Percentiles rank a stretch among this genome's conserved stretches.
Conservation (phyloP, 768 basidiomycete species). For the Termitomyces sp. region DNA sequence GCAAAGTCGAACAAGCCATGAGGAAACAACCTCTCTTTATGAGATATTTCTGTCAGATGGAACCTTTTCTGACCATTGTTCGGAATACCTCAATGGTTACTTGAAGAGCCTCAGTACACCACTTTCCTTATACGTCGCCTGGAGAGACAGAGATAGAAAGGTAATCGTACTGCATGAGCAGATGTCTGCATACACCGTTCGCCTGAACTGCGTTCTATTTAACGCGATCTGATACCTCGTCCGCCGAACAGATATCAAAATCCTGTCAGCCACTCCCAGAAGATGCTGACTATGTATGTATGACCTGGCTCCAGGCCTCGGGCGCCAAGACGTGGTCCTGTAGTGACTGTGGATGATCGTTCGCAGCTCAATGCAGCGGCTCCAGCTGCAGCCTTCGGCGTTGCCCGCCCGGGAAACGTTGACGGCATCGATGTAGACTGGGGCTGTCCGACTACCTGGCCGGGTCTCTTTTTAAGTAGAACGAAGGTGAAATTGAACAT, state of each 20-base stretch:
- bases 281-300: neutral
- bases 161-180: neutral
- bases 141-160: too few relatives aligned
- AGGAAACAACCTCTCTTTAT: too few relatives aligned
- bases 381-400: neutral
- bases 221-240: neutral
- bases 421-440: slow-evolving; percentile 1
- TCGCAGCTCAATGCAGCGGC: neutral
- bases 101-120: neutral
- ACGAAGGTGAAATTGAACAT: neutral
- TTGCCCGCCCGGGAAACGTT: neutral
- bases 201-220: neutral
- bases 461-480: slow-evolving; percentile 1
- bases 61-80: too few relatives aligned
- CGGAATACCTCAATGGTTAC: too few relatives aligned
- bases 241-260: slow-evolving; percentile 2
- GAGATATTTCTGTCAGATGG: too few relatives aligned
- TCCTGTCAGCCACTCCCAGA: neutral
- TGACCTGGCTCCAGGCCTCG: slow-evolving; percentile 1
- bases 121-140: neutral
- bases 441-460: slow-evolving; percentile 20
- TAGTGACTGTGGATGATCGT: neutral
- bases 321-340: slow-evolving; percentile 8
- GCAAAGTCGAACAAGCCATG: too few relatives aligned
- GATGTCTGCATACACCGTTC: neutral